Evolutionary conservation across 768 basidiomycete species (phyloP).

Genomic region (Macrolepiota fuliginosa): DNA sequence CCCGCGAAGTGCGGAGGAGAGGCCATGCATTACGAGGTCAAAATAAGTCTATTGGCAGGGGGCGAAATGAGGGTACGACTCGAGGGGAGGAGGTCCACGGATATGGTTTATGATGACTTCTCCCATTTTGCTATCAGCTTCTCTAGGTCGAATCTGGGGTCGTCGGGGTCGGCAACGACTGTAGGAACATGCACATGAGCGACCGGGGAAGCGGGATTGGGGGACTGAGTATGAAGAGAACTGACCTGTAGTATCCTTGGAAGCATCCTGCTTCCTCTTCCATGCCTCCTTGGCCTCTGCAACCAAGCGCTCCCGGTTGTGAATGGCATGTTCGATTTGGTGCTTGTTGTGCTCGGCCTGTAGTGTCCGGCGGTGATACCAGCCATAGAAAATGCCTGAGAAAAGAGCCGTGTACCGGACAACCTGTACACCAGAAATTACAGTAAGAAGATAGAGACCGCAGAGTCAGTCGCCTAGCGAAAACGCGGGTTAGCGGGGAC

Average conservation of each 20-base stretch:
- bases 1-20: neutral
- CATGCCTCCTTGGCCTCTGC: conserved; percentile 88
- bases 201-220: conserved; percentile 2
- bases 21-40: conserved; percentile 5
- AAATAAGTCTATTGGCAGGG: conserved; percentile 22
- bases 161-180: conserved; percentile 94
- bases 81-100: conserved; percentile 16
- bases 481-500: conserved; percentile 24
- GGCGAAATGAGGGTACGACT: conserved; percentile 14
- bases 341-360: conserved; percentile 78
- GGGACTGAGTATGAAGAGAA: conserved; percentile 13
- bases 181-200: conserved; percentile 14
- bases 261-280: conserved; percentile 68
- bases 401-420: conserved; percentile 91
- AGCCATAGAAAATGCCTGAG: conserved; percentile 86
- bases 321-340: conserved; percentile 70
- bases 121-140: conserved; percentile 79
- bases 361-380: conserved; percentile 87
- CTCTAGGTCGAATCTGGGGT: conserved; percentile 95
- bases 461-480: conserved; percentile 9
- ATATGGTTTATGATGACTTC: conserved; percentile 51
- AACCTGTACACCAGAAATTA: conserved; percentile 51
- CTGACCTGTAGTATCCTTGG: conserved; percentile 56
- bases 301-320: conserved; percentile 75
- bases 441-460: neutral